Percentiles rank a stretch among this genome's conserved stretches.
These are phyloP conservation scores for Conticribra weissflogii DNA, from an alignment of 108 stramenopile genomes.

Conservation along the genomic window DNA sequence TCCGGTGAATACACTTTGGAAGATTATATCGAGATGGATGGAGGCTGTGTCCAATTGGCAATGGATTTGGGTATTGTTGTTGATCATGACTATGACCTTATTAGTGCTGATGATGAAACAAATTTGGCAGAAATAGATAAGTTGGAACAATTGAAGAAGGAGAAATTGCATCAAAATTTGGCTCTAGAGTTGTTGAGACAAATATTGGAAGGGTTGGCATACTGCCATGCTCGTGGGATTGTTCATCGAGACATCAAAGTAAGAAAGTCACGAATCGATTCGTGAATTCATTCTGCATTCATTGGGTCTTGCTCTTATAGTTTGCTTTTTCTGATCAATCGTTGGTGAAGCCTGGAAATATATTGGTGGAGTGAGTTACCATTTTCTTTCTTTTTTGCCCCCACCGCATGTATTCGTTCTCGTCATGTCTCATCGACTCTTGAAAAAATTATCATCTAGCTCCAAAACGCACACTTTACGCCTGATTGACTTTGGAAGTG, in stretches of 20 bases:
- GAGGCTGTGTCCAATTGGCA: slow-evolving; percentile 37
- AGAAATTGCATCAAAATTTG: slow-evolving; percentile 16
- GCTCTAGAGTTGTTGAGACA: slow-evolving; percentile 39
- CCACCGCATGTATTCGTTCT: too few relatives aligned
- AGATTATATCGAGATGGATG: slow-evolving; percentile 45
- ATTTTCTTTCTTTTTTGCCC: not conserved
- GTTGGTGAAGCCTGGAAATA: slow-evolving; percentile 32
- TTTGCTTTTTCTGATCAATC: slow-evolving; percentile 4
- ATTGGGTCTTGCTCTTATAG: too few relatives aligned
- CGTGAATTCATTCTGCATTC: too few relatives aligned
- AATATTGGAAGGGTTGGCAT: slow-evolving; percentile 35
- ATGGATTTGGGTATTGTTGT: slow-evolving; percentile 23
- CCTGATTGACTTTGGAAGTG: slow-evolving; percentile 47
- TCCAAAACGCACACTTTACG: slow-evolving; percentile 29
- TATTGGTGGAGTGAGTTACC: slow-evolving; percentile 31
- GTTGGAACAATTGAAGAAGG: too few relatives aligned
- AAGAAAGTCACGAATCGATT: not conserved
- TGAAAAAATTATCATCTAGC: slow-evolving; percentile 3
- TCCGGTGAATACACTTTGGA: slow-evolving; percentile 39
- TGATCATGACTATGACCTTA: not conserved
- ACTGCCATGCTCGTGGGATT: slow-evolving; percentile 43
- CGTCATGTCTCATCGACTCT: not conserved
- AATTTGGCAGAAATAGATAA: too few relatives aligned
- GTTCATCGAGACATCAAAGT: slow-evolving; percentile 46
- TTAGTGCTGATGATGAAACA: not conserved